Evolutionary conservation across 768 basidiomycete genomes (phyloP), one percentile per base, ranked within the genome.

Genomic region (Auriscalpium orientale): DNA sequence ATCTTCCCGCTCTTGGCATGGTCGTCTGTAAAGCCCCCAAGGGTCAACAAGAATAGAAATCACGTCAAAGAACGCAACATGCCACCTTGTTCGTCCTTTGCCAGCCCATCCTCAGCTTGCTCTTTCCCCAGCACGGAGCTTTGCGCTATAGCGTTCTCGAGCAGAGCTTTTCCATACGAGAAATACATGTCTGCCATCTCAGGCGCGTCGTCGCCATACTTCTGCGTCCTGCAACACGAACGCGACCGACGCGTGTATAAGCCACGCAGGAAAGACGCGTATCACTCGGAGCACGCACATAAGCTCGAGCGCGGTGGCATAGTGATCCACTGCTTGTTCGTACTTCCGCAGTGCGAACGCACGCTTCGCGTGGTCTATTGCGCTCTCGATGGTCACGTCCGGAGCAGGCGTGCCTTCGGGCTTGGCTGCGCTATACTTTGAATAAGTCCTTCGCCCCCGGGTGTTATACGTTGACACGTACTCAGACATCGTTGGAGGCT

Each of bases 71-170:
- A 47, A 13, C 18, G 47, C 35, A 28, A 12, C 34, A n/a, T 57
- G 67, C 33, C 51, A 74, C 74, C 69, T 64, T 71, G 73, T 54
- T 74, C 75, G 18, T 70, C 70, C 38, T 76, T 79, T 36, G 72
- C 80, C 7, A 67, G 63, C 0, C 71, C 75, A 8, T 80, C 77
- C 46, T 86, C 83, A 1, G 78, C 73, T 62, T 90, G 86, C 40
- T 92, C 91, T 66, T 92, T 92, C 1, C 92, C 94, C 55, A 99
- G 72, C n/a, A 98, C 95, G 0, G 85, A 82, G 56, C 74, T 87
- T 65, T 93, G 88, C 4, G 82, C 71, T 57, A 98, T 90, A 6
- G 94, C 95, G 65, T 95, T 92, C 73, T 94, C 93, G 54, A 97
- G 78, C 44, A 98, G 72, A 4, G 97, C 93, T 69, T 89, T 93